These are phyloP conservation scores for Sporothrix brasiliensis DNA, from an alignment of 2,329 filamentous ascomycete species.

Conservation along the genomic window DNA sequence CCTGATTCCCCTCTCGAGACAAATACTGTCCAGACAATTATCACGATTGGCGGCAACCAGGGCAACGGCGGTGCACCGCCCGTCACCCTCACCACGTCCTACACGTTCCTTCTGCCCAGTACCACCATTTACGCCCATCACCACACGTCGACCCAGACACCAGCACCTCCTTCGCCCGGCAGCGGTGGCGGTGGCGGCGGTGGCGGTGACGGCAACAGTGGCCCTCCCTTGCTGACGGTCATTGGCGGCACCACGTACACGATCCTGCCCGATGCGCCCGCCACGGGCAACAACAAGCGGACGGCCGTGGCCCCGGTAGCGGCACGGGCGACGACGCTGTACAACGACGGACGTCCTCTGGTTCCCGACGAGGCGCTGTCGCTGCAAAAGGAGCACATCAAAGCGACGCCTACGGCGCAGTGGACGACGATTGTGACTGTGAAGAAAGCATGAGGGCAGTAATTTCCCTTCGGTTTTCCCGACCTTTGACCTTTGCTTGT, in stretches of 20 bases:
- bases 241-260: slow-evolving; percentile 29
- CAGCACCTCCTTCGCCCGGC: background rate
- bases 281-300: slow-evolving; percentile 22
- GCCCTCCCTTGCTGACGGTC: slow-evolving; percentile 12
- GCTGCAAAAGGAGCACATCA: background rate
- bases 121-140: slow-evolving; percentile 26
- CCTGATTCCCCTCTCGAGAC: slow-evolving; percentile 31
- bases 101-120: slow-evolving; percentile 28
- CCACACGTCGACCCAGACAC: slow-evolving; percentile 8
- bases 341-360: slow-evolving; percentile 5
- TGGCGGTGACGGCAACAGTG: background rate
- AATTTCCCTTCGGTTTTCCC: background rate
- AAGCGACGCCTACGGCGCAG: slow-evolving; percentile 14
- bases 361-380: background rate
- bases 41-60: slow-evolving; percentile 24
- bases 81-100: slow-evolving; percentile 29
- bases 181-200: background rate
- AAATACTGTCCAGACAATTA: slow-evolving; percentile 28
- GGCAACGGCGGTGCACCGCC: slow-evolving; percentile 20
- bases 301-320: background rate
- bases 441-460: background rate
- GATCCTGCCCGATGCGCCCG: slow-evolving; percentile 23
- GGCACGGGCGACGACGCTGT: slow-evolving; percentile 12
- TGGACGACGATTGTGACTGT: slow-evolving; percentile 28
- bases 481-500: too few species aligned